Base-by-base conservation (phyloP, 2,329 filamentous ascomycete species). In the Hypoxylon sp. region DNA sequence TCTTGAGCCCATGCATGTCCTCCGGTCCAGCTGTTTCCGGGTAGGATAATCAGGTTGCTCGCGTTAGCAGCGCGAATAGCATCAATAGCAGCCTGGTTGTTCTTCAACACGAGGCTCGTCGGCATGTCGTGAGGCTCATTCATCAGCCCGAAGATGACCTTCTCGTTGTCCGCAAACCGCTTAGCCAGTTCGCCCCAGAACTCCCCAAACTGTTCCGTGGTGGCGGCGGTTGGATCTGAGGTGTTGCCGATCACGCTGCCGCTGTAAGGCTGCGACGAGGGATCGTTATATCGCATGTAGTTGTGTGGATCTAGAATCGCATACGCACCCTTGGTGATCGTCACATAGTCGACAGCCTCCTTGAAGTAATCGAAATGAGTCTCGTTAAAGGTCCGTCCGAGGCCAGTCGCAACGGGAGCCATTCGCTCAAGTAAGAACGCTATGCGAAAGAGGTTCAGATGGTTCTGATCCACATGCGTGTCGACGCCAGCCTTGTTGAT, bases 281-380 rank as follows among this genome's bases (percentile, higher is more conserved):
- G 83, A 68, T 85, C 78, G 67, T 84, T 84, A 73, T 85, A 85
- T 3, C 83, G 78, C 83, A 85, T 85, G 70, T 85, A 83, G 71
- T 84, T 85, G 74, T 85, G 83, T 2, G 82, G 82, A 70, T 85
- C 83, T 2, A 85, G 73, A 62, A 85, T 82, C 8, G 78, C 79
- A 65, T 85, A 79, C 0, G 78, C 77, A 0, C 78, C 80, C 66
- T 83, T 82, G 12, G 78, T 83, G 30, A 78, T 70, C 1, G 83
- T 85, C 67, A 85, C 82, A 67, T 85, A 84, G 71, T 84, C 80
- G 1, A 85, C 78, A 0, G 83, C 81, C 45, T 81, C 73, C 62
- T 82, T 79, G 70, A 78, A 84, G 55, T 78, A 73, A 12, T 72
- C 71, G 67, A 82, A 84, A 71, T 85, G 81, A 59, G 81, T 83